A percentile compares a stretch with the other conserved stretches of the same genome.
phyloP scores from a whole-genome alignment of 1,139 yeast genomes.

The Diutina siamensis region DNA sequence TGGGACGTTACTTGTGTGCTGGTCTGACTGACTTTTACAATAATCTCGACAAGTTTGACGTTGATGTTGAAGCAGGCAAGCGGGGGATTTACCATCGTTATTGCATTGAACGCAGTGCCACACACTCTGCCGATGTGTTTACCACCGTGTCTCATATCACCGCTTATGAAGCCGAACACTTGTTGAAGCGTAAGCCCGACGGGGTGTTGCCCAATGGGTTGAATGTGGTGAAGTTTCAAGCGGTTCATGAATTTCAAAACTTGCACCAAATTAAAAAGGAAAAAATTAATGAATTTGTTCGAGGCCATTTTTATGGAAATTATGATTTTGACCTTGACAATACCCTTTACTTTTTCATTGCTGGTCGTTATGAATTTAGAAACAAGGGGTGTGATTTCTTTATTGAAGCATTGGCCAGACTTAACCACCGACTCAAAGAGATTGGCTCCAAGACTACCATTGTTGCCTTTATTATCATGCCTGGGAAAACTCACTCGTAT shows the following conservation, averaged over 20 bases:
- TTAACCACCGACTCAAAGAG: constrained; percentile 77
- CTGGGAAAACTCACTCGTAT: constrained; percentile 86
- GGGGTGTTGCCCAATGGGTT: constrained; percentile 96
- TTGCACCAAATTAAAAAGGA: constrained; percentile 87
- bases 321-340: constrained; percentile 91
- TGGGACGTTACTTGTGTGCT: constrained; percentile 93
- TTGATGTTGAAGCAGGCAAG: constrained; percentile 96
- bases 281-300: constrained; percentile 84
- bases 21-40: constrained; percentile 94
- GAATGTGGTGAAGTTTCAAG: constrained; percentile 91
- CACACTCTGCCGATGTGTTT: constrained; percentile 93
- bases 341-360: constrained; percentile 88
- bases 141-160: constrained; percentile 96
- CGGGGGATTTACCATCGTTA: constrained; percentile 95
- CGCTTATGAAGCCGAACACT: constrained; percentile 87
- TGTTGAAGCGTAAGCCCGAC: constrained; percentile 90
- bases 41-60: constrained; percentile 82
- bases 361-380: constrained; percentile 94
- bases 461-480: constrained; percentile 98
- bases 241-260: constrained; percentile 96
- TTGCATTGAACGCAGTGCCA: constrained; percentile 93
- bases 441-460: constrained; percentile 81
- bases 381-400: constrained; percentile 96
- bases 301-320: constrained; percentile 96
- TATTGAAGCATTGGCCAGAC: constrained; percentile 84